phyloP scores from a whole-genome alignment of 371 early-diverging fungal genomes.

The Sporodiniella umbellata region DNA sequence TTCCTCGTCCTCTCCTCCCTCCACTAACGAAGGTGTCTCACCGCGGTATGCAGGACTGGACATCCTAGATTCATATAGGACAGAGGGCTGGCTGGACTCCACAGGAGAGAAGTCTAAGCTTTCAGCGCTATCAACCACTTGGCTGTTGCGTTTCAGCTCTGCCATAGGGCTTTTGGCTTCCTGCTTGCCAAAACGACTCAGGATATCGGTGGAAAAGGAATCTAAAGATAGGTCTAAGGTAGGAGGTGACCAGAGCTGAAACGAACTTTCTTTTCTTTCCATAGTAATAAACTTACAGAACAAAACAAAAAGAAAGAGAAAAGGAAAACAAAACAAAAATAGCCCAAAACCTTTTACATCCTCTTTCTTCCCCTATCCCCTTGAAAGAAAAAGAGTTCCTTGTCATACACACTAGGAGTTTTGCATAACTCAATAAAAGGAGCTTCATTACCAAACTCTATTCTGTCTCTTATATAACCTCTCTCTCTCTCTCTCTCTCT shows the following conservation, averaged over 20 bases:
- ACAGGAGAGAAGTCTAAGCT: neutral
- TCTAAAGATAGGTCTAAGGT: slow-evolving; percentile 16
- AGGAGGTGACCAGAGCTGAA: slow-evolving; percentile 20
- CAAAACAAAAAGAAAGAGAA: slow-evolving; percentile 1
- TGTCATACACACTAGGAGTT: neutral
- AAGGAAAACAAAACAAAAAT: slow-evolving; percentile 3
- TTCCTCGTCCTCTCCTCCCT: too few relatives aligned
- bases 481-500: too few relatives aligned
- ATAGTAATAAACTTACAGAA: slow-evolving; percentile 3
- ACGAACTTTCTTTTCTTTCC: slow-evolving; percentile 13
- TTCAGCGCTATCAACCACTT: neutral
- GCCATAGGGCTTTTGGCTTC: neutral
- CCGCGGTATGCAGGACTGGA: neutral
- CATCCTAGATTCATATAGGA: neutral
- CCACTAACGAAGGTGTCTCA: neutral
- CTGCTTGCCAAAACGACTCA: slow-evolving; percentile 24
- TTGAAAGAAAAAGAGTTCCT: neutral
- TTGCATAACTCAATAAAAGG: slow-evolving; percentile 1
- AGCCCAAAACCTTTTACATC: too few relatives aligned
- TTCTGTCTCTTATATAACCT: neutral
- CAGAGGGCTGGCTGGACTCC: neutral
- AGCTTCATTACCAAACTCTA: neutral
- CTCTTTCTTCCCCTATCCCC: neutral
- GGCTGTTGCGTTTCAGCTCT: neutral
- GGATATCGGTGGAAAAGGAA: slow-evolving; percentile 27